Evolutionary conservation across 495 filamentous ascomycete species (phyloP), one percentile per base, ranked within the genome.

Genomic region (Penicillium samsonianum): DNA sequence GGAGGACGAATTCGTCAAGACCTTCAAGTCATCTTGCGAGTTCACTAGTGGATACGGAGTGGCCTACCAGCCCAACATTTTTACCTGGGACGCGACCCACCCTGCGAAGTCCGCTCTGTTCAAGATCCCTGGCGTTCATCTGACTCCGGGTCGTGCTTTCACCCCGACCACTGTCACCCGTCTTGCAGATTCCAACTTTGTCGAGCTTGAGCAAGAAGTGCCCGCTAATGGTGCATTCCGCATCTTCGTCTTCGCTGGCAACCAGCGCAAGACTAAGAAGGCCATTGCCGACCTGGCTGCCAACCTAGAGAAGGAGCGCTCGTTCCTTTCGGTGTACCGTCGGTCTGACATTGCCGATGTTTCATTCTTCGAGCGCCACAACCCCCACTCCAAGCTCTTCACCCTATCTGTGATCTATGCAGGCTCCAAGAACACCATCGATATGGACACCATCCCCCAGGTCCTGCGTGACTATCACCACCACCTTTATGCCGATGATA

Each of bases 211-310:
- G 73, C 91, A 96, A 71, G 90, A 92, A 58, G 79, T 96, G 49
- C 91, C 91, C 0, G 78, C 90, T 50, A 95, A 95, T 72, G 91
- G 91, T 53, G 85, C 91, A 10, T 96, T 91, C 81, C 83, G 90
- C 31, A 81, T 96, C 64, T 95, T 90, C 65, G 67, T 96, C 59
- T 94, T 95, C 64, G 90, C 84, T 41, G 91, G 91, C 56, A 82
- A 80, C 30, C 88, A 87, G 53, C 60, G 71, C 11, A 71, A 73
- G 50, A 87, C 83, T 17, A 71, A 75, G 54, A 77, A 74, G 53
- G 89, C 91, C 4, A 73, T 95, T 33, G 62, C 76, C 17, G 89
- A 92, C 68, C 78, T 95, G 41, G 86, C 86, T 9, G 69, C 78
- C 42, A 78, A 85, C 69, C 72, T 93, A 25, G 69, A 78, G 50